These are phyloP conservation scores for Taphrina flavorubra DNA, from an alignment of 1,139 yeast species.

Conservation along the genomic window DNA sequence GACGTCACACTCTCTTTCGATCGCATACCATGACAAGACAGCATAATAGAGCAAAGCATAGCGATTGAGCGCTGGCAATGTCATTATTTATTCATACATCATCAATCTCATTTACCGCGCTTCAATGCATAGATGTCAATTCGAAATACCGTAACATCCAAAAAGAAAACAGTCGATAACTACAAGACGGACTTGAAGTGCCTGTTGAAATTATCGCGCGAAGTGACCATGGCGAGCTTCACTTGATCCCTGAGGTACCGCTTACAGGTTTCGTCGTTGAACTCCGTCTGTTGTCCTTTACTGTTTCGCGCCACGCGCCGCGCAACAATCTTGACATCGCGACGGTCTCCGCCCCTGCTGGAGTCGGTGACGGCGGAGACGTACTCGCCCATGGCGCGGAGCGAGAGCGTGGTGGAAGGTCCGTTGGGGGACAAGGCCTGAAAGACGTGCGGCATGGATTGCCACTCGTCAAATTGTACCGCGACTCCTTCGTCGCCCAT, in stretches of 20 bases:
- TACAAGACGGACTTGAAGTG: slow-evolving; percentile 23
- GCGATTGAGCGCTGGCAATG: slow-evolving; percentile 2
- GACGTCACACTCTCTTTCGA: background rate
- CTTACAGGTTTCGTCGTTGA: background rate
- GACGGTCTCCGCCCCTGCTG: too few relatives aligned
- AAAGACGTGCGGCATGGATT: slow-evolving; percentile 42
- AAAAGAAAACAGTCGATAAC: background rate
- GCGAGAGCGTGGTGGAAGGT: slow-evolving; percentile 10
- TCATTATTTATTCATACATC: background rate
- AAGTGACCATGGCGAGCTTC: slow-evolving; percentile 16
- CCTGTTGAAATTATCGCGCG: slow-evolving; percentile 8
- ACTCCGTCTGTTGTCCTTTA: slow-evolving; percentile 1
- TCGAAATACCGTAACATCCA: background rate
- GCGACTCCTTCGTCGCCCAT: slow-evolving; percentile 22
- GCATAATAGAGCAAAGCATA: slow-evolving; percentile 1
- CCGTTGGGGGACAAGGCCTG: slow-evolving; percentile 23
- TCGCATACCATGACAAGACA: too few relatives aligned
- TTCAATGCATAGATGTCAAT: background rate
- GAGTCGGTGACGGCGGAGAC: slow-evolving; percentile 12
- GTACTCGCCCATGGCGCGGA: slow-evolving; percentile 29
- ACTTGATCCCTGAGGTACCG: slow-evolving; percentile 12
- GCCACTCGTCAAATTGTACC: slow-evolving; percentile 32
- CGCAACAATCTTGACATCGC: background rate
- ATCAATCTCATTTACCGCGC: background rate
- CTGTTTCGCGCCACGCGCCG: slow-evolving; percentile 22